These are phyloP conservation scores for Penicillium argentinense DNA, from an alignment of 495 filamentous ascomycete species.

Conservation along the genomic window DNA sequence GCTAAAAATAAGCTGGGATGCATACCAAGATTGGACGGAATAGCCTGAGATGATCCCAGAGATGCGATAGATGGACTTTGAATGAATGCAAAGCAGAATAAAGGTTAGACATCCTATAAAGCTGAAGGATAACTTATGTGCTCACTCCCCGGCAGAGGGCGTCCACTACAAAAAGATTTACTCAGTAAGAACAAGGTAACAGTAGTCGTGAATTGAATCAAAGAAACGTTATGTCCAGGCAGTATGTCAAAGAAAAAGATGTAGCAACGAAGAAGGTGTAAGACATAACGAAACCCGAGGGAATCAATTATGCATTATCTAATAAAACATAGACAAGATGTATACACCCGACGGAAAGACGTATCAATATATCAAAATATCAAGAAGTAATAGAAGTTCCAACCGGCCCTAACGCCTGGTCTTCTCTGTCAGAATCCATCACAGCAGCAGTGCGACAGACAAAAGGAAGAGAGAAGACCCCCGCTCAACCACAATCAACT, in stretches of 20 bases:
- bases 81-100: no score
- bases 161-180: conserved; percentile 33
- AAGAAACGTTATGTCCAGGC: conserved; percentile 24
- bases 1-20: no score
- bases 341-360: conserved; percentile 21
- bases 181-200: not conserved
- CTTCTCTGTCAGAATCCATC: not conserved
- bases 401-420: conserved; percentile 12
- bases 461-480: no score
- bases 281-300: conserved; percentile 13
- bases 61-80: no score
- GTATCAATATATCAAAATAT: not conserved
- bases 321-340: conserved; percentile 27
- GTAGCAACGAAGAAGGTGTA: conserved; percentile 3
- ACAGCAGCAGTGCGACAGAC: no score
- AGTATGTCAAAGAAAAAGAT: conserved; percentile 12
- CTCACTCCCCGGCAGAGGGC: no score
- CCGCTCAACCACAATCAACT: conserved; percentile 2
- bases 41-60: no score
- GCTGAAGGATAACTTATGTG: no score
- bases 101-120: no score
- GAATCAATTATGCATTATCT: conserved; percentile 30
- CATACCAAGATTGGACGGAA: no score
- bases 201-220: conserved; percentile 1
- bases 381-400: conserved; percentile 11